Percentiles rank a stretch among this genome's conserved stretches.
Conservation (phyloP, 2,329 filamentous ascomycete genomes). For the Helminthosporium solani region DNA sequence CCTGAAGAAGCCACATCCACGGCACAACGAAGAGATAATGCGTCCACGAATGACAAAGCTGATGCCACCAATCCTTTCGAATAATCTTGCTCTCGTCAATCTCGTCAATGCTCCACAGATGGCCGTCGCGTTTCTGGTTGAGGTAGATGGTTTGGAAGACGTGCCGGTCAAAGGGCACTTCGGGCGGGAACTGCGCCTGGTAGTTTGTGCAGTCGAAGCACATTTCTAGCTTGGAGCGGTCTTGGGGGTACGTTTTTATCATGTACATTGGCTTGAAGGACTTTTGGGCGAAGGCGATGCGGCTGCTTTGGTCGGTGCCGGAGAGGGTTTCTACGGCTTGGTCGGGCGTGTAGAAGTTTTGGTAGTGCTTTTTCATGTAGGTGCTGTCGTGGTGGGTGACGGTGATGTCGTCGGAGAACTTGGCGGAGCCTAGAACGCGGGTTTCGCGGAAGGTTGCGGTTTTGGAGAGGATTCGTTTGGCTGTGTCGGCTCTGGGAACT, state of each 20-base stretch:
- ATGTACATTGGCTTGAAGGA: conserved; percentile 66
- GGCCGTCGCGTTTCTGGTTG: conserved; percentile 55
- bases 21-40: conserved; percentile 68
- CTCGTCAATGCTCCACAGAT: conserved; percentile 61
- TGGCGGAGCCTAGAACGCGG: conserved; percentile 68
- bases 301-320: conserved; percentile 43
- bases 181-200: conserved; percentile 66
- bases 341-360: conserved; percentile 57
- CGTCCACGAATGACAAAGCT: conserved; percentile 63
- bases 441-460: conserved; percentile 63
- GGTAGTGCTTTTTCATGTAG: conserved; percentile 70
- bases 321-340: conserved; percentile 48
- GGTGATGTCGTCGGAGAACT: conserved; percentile 70
- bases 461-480: conserved; percentile 59
- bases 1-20: conserved; percentile 71
- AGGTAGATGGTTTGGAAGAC: conserved; percentile 72
- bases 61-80: conserved; percentile 66
- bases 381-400: conserved; percentile 65
- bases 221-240: conserved; percentile 59
- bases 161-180: conserved; percentile 58
- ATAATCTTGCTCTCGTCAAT: conserved; percentile 63
- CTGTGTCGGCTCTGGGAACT: conserved; percentile 50
- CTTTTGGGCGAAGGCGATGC: conserved; percentile 50
- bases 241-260: conserved; percentile 59
- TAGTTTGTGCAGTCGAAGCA: conserved; percentile 76